A percentile compares a stretch with the other conserved stretches of the same genome.
Conservation (phyloP, 2,329 filamentous ascomycete genomes). For the Diaporthe citri region DNA sequence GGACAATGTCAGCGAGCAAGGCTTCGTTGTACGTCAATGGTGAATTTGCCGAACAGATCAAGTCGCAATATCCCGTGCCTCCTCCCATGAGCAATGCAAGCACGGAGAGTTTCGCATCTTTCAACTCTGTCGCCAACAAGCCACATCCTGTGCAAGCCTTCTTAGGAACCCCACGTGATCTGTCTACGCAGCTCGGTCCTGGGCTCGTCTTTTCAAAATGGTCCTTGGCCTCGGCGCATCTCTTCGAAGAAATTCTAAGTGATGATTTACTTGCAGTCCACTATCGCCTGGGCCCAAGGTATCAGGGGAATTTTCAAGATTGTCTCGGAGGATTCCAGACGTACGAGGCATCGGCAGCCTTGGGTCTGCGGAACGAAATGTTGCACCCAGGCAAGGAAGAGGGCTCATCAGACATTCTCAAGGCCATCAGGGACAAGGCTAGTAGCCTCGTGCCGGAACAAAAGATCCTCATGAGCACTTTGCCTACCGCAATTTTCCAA, state of each 20-base stretch:
- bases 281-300: constrained; percentile 88
- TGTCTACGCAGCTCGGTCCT: constrained; percentile 81
- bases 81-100: constrained; percentile 75
- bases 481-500: constrained; percentile 83
- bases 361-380: constrained; percentile 92
- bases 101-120: constrained; percentile 78
- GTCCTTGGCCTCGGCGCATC: constrained; percentile 89
- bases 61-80: constrained; percentile 85
- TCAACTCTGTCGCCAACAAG: constrained; percentile 69
- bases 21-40: constrained; percentile 93
- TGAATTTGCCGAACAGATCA: constrained; percentile 92
- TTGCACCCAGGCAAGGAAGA: constrained; percentile 91
- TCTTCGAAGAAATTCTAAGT: constrained; percentile 88
- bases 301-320: constrained; percentile 97
- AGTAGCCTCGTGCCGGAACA: constrained; percentile 84
- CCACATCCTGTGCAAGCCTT: constrained; percentile 88
- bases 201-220: constrained; percentile 83
- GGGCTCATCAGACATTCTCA: constrained; percentile 91
- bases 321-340: constrained; percentile 96
- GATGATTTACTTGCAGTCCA: constrained; percentile 95
- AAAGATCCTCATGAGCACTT: constrained; percentile 85
- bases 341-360: constrained; percentile 89
- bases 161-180: constrained; percentile 89
- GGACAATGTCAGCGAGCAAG: constrained; percentile 80
- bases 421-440: constrained; percentile 87